Evolutionary conservation across 2,329 filamentous ascomycete species (phyloP).

Genomic region (Fusarium buharicum): DNA sequence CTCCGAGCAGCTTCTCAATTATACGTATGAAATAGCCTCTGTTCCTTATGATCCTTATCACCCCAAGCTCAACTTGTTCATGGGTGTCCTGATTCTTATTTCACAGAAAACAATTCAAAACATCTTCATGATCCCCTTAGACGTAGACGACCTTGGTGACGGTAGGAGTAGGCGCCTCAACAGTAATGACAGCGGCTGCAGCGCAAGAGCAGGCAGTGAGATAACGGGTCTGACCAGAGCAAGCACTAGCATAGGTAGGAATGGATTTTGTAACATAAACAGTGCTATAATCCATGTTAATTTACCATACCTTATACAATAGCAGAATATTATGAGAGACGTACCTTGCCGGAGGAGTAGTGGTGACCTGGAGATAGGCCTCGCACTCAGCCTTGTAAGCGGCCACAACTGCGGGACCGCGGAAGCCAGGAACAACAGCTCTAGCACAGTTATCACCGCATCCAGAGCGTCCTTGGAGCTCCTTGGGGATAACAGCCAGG

Average conservation of each 20-base stretch:
- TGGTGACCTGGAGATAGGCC: constrained; percentile 32
- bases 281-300: constrained; percentile 21
- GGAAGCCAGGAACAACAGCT: constrained; percentile 32
- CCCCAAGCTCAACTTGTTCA: too few species aligned
- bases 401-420: constrained; percentile 19
- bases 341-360: constrained; percentile 31
- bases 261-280: constrained; percentile 35
- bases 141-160: constrained; percentile 31
- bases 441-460: constrained; percentile 37
- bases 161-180: constrained; percentile 32
- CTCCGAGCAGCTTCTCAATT: too few species aligned
- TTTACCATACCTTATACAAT: too few species aligned
- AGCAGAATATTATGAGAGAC: not conserved
- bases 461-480: constrained; percentile 28
- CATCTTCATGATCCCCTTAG: not conserved
- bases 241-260: constrained; percentile 39
- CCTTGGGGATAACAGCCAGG: constrained; percentile 27
- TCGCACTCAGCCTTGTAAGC: constrained; percentile 33
- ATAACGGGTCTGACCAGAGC: constrained; percentile 35
- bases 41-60: too few species aligned
- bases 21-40: too few species aligned
- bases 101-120: too few species aligned
- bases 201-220: constrained; percentile 39
- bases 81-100: too few species aligned
- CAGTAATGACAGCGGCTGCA: constrained; percentile 23